phyloP scores from a whole-genome alignment of 2,329 filamentous ascomycete genomes.

The Alternaria longipes region DNA sequence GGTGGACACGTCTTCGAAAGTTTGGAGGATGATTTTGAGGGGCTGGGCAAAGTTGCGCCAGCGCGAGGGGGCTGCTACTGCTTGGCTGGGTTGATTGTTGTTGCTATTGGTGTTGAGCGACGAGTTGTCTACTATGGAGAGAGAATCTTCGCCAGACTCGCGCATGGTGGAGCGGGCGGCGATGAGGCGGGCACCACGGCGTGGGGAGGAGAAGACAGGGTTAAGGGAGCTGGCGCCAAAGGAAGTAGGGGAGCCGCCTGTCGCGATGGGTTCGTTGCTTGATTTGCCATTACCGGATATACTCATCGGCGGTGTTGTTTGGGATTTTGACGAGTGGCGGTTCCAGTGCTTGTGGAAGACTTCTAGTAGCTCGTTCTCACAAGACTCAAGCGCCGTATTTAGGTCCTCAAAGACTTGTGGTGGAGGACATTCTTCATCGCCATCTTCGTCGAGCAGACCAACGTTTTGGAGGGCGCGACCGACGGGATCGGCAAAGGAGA shows the following conservation, averaged over 20 bases:
- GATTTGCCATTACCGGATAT: slow-evolving; percentile 33
- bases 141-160: slow-evolving; percentile 53
- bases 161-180: slow-evolving; percentile 80
- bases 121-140: slow-evolving; percentile 25
- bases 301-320: slow-evolving; percentile 47
- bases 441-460: slow-evolving; percentile 77
- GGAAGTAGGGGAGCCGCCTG: slow-evolving; percentile 35
- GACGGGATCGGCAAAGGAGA: slow-evolving; percentile 78
- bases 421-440: slow-evolving; percentile 64
- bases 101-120: slow-evolving; percentile 4
- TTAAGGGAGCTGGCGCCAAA: slow-evolving; percentile 56
- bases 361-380: slow-evolving; percentile 91
- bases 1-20: slow-evolving; percentile 87
- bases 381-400: slow-evolving; percentile 91
- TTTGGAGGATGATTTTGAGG: slow-evolving; percentile 88
- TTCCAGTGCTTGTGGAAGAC: slow-evolving; percentile 60
- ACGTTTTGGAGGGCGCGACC: slow-evolving; percentile 83
- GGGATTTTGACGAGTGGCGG: slow-evolving; percentile 49
- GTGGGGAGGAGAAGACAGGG: slow-evolving; percentile 75
- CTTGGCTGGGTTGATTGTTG: neutral
- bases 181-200: slow-evolving; percentile 77
- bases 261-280: slow-evolving; percentile 23
- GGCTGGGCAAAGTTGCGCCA: slow-evolving; percentile 93
- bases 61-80: slow-evolving; percentile 56
- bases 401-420: slow-evolving; percentile 81